Conservation (phyloP, 345 rosid species). For the Rhodamnia argentea region DNA sequence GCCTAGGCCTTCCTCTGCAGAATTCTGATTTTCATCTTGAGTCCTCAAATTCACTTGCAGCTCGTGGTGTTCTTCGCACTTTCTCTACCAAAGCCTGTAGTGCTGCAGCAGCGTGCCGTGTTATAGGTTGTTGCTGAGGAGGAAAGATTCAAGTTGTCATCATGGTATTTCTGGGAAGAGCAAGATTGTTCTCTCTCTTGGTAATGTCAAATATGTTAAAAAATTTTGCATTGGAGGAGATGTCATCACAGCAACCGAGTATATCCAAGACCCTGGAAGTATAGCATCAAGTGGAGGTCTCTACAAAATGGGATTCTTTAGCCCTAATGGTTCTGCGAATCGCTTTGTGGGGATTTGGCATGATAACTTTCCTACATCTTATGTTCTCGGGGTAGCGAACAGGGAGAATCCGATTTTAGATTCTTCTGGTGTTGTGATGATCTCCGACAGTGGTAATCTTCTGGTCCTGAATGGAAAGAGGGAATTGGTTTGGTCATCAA, state of each 20-base stretch:
- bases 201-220: too few species aligned
- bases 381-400: conserved; percentile 51
- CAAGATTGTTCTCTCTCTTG: too few species aligned
- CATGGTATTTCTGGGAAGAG: too few species aligned
- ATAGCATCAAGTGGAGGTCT: conserved; percentile 15
- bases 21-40: too few species aligned
- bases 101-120: too few species aligned
- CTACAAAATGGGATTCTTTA: conserved; percentile 51
- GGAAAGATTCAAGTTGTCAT: too few species aligned
- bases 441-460: conserved; percentile 37
- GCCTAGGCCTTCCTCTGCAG: not conserved
- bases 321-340: conserved; percentile 25
- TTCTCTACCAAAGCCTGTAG: too few species aligned
- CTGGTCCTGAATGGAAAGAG: conserved; percentile 6
- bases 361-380: conserved; percentile 4
- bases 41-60: too few species aligned
- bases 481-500: conserved; percentile 44
- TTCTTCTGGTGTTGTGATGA: conserved; percentile 33
- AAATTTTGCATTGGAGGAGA: conserved; percentile 14
- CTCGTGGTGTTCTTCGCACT: too few species aligned
- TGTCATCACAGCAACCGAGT: conserved; percentile 17
- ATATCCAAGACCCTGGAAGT: conserved; percentile 23
- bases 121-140: too few species aligned
- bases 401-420: conserved; percentile 28
- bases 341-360: conserved; percentile 55